Base-by-base conservation (phyloP, 441 rosid genomes). In the Biscutella laevigata region DNA sequence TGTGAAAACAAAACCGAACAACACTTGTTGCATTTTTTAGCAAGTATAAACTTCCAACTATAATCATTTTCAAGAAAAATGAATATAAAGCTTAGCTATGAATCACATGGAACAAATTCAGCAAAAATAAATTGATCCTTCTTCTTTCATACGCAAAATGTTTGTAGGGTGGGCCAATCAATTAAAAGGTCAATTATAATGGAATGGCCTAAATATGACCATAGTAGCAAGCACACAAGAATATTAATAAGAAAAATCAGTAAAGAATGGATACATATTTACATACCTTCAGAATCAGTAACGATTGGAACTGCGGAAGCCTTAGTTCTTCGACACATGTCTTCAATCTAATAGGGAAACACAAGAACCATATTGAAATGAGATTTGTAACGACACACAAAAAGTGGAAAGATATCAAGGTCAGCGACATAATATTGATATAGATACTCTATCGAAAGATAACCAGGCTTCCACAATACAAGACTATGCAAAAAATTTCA, bases 241-340 rank as follows among this genome's bases (percentile, higher is more conserved):
- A 44, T 16, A 26, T 21, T 17, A 22, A 10, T 19, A 36, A 10
- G 34, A 22, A 13, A 17, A 38, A 52, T 33, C 22, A 28, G 44
- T 26, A 50, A 58, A 41, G 33, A 57, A 21, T 52, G 30, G 32
- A 40, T 41, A 28, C 52, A 17, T 56, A 83, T 42, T 43, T 37
- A 54, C 36, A 36, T 57, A 91, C 99, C 99, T 88, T 79, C 88
- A 70, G 94, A 82, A 72, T 92, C 97, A 68, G 95, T 66, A 67
- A 84, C 68, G 47, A 88, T 79, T 42, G 99, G 97, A 70, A 88
- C 88, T 24, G 90, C 97, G 64, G 86, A 81, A 34, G 92, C 75
- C 63, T 62, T 77, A 53, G 79, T 82, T 58, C 70, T 77, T 64
- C 71, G 75, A 58, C 95, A 88, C 98, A 92, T 86, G 54, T 71